Percentiles rank a stretch among this genome's conserved stretches.
Evolutionary conservation across 139 green algal genomes (phyloP).

Genomic region (Chlamydomonas asymmetrica): DNA sequence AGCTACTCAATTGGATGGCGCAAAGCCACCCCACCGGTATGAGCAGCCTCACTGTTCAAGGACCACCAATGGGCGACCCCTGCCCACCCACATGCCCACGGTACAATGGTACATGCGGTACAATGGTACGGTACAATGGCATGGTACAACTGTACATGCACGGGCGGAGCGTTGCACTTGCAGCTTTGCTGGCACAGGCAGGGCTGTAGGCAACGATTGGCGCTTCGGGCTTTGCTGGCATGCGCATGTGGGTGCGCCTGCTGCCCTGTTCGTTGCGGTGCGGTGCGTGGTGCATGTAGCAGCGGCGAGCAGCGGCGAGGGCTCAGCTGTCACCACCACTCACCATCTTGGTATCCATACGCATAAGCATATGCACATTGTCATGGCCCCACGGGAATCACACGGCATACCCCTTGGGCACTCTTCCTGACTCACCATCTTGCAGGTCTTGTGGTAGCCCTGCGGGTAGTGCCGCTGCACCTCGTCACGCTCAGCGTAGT

Average conservation of each 20-base stretch:
- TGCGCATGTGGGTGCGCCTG: too few species aligned
- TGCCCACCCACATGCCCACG: too few species aligned
- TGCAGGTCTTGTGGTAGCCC: constrained; percentile 53
- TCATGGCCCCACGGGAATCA: neutral
- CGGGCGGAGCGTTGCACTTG: too few species aligned
- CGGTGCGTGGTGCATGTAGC: neutral
- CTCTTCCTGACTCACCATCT: constrained; percentile 22
- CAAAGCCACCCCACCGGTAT: neutral
- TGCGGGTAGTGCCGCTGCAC: constrained; percentile 79
- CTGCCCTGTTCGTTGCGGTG: too few species aligned
- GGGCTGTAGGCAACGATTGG: too few species aligned
- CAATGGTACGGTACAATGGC: too few species aligned
- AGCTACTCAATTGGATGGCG: neutral
- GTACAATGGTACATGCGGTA: too few species aligned
- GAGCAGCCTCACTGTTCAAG: neutral
- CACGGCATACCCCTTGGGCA: neutral
- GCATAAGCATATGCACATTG: neutral
- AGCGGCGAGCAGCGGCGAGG: neutral
- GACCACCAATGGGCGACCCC: too few species aligned
- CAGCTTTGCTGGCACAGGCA: too few species aligned
- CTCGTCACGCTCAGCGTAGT: constrained; percentile 73
- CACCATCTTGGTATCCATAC: too few species aligned
- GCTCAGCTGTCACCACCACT: neutral
- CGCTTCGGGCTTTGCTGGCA: too few species aligned
- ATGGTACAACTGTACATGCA: too few species aligned